Percentiles rank a stretch among this genome's conserved stretches.
Conservation (phyloP, 1,139 yeast species). For the Pichia sp. region DNA sequence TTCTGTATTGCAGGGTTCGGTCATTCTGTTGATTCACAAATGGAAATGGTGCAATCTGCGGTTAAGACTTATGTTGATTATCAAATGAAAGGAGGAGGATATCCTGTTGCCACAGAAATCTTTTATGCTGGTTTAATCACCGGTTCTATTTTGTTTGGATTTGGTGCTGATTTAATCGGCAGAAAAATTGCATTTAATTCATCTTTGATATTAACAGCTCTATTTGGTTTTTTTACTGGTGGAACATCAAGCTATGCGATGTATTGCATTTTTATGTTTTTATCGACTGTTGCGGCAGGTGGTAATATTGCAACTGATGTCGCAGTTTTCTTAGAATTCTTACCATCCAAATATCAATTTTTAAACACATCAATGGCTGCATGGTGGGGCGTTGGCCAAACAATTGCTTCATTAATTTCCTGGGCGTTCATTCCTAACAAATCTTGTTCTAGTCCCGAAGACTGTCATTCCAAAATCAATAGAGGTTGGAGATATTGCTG, state of each 20-base stretch:
- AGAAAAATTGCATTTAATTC: constrained; percentile 51
- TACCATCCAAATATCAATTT: constrained; percentile 50
- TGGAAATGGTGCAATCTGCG: constrained; percentile 42
- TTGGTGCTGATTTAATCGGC: constrained; percentile 55
- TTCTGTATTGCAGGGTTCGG: constrained; percentile 55
- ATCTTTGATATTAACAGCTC: constrained; percentile 44
- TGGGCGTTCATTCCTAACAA: constrained; percentile 51
- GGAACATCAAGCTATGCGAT: constrained; percentile 39
- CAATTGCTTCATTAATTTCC: constrained; percentile 46
- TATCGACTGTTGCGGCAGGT: constrained; percentile 47
- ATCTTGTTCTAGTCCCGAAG: constrained; percentile 37
- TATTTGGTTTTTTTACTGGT: constrained; percentile 48
- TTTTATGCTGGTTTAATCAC: constrained; percentile 43
- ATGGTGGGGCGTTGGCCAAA: constrained; percentile 62
- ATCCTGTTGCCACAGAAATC: constrained; percentile 33
- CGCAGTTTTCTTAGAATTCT: constrained; percentile 52
- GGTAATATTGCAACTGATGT: constrained; percentile 60
- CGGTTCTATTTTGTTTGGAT: constrained; percentile 56
- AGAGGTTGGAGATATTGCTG: constrained; percentile 59
- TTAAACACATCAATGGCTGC: constrained; percentile 50
- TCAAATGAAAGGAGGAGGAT: constrained; percentile 32
- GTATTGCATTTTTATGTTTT: constrained; percentile 45
- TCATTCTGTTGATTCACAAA: constrained; percentile 56
- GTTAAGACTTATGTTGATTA: constrained; percentile 38
- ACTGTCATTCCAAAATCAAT: constrained; percentile 43